phyloP scores from a whole-genome alignment of 495 filamentous ascomycete genomes.

The Delitschia confertaspora region DNA sequence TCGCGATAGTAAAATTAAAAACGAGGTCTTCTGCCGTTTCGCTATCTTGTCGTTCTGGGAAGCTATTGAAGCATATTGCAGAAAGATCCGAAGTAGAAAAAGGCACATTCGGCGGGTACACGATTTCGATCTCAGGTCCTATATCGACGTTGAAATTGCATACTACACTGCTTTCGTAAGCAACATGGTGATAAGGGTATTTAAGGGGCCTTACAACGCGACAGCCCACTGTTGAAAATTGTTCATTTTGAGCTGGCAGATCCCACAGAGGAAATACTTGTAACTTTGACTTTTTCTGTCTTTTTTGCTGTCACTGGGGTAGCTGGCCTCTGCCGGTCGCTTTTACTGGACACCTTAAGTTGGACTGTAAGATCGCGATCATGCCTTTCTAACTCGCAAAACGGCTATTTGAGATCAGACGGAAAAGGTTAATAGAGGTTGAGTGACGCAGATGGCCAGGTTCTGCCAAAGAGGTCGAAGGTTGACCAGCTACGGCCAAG shows the following conservation, averaged over 20 bases:
- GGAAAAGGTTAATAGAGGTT: too few relatives aligned
- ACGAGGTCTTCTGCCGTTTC: conserved; percentile 27
- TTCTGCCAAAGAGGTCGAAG: too few relatives aligned
- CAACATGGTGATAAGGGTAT: not conserved
- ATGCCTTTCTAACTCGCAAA: too few relatives aligned
- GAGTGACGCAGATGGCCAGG: too few relatives aligned
- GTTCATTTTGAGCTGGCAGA: too few relatives aligned
- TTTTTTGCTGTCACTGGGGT: not conserved
- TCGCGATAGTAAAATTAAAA: conserved; percentile 32
- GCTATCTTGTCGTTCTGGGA: conserved; percentile 32
- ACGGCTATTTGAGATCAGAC: too few relatives aligned
- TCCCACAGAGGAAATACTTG: not conserved
- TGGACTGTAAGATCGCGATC: too few relatives aligned
- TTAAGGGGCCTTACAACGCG: conserved; percentile 23
- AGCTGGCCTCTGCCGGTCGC: not conserved
- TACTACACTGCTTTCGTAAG: conserved; percentile 23
- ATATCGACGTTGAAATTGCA: conserved; percentile 34
- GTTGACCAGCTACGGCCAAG: too few relatives aligned
- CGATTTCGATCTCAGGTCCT: conserved; percentile 32
- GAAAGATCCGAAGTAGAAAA: conserved; percentile 29
- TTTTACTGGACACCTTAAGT: not conserved
- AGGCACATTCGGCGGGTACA: conserved; percentile 30
- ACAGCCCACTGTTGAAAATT: conserved; percentile 28
- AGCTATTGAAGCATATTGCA: conserved; percentile 35
- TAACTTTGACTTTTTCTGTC: too few relatives aligned